A percentile compares a stretch with the other conserved stretches of the same genome.
phyloP scores from a whole-genome alignment of 2,329 filamentous ascomycete genomes.

The Aspergillus sp. region DNA sequence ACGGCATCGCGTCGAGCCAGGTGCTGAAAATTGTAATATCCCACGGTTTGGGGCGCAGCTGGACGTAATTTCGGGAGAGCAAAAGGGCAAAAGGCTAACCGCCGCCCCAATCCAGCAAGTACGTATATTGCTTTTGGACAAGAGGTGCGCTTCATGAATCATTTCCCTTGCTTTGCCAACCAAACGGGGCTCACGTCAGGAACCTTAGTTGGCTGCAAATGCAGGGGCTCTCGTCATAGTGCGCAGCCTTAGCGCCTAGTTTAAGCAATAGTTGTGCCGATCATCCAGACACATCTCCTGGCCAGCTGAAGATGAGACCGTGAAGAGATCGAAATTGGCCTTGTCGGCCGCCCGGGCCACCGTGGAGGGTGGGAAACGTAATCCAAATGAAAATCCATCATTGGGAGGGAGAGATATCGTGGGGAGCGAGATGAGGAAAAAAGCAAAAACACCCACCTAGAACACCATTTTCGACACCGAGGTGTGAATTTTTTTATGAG shows the following conservation, averaged over 20 bases:
- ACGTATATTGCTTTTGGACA: constrained; percentile 12
- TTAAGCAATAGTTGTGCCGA: not conserved
- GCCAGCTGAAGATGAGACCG: not conserved
- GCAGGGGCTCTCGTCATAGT: not conserved
- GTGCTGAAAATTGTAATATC: not conserved
- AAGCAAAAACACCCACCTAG: constrained; percentile 1
- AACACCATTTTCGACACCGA: not conserved
- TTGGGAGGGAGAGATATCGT: not conserved
- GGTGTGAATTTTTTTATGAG: not conserved
- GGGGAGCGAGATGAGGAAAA: constrained; percentile 5
- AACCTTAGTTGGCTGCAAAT: not conserved
- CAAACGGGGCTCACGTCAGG: not conserved
- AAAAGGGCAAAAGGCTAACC: not conserved
- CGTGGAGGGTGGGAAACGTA: not conserved
- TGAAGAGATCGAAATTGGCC: not conserved
- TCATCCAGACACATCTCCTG: not conserved
- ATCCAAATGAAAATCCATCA: constrained; percentile 2
- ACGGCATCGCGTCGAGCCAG: no score
- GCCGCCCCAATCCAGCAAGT: constrained; percentile 1
- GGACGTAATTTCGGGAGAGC: not conserved
- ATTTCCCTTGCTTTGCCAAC: constrained; percentile 3
- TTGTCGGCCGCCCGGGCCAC: not conserved
- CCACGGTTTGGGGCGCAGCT: not conserved
- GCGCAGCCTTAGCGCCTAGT: not conserved
- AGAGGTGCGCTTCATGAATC: not conserved